Percentiles rank a stretch among this genome's conserved stretches.
phyloP scores from a whole-genome alignment of 148 eudicot species.

The Camellia japonica region DNA sequence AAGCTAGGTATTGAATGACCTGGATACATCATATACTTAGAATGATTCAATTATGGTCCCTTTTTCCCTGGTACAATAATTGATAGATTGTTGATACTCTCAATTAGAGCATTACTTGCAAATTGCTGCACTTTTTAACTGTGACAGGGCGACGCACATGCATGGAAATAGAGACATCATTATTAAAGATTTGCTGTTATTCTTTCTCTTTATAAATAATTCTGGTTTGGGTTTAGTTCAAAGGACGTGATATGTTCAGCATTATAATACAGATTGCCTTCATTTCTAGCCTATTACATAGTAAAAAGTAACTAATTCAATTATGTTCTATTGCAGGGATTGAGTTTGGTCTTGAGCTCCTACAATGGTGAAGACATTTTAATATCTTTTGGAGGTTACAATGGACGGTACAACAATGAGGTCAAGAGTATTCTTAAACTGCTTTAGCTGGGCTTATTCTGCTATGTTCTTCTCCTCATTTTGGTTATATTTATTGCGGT shows the following conservation, averaged over 20 bases:
- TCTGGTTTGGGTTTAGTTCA: background rate
- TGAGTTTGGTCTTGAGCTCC: conserved; percentile 90
- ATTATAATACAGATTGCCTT: background rate
- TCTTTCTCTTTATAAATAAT: background rate
- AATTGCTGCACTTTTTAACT: background rate
- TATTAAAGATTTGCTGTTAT: background rate
- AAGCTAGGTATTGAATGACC: conserved; percentile 5
- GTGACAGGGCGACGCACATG: background rate
- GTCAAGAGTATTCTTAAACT: conserved; percentile 30
- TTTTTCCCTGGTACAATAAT: background rate
- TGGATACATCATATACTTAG: background rate
- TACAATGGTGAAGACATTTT: conserved; percentile 73
- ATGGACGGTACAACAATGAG: conserved; percentile 96
- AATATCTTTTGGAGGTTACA: conserved; percentile 93
- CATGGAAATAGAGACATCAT: background rate
- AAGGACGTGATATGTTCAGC: background rate
- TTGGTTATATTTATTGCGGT: conserved; percentile 22
- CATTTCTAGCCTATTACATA: background rate
- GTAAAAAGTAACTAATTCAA: background rate
- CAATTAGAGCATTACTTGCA: background rate
- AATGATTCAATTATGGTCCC: background rate
- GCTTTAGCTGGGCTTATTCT: conserved; percentile 3
- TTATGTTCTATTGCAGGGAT: conserved; percentile 54
- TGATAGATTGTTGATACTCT: background rate
- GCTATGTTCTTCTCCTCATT: conserved; percentile 15